Evolutionary conservation across 306 rosid genomes (phyloP), one percentile per base, ranked within the genome.

Genomic region (Sindora glabra): DNA sequence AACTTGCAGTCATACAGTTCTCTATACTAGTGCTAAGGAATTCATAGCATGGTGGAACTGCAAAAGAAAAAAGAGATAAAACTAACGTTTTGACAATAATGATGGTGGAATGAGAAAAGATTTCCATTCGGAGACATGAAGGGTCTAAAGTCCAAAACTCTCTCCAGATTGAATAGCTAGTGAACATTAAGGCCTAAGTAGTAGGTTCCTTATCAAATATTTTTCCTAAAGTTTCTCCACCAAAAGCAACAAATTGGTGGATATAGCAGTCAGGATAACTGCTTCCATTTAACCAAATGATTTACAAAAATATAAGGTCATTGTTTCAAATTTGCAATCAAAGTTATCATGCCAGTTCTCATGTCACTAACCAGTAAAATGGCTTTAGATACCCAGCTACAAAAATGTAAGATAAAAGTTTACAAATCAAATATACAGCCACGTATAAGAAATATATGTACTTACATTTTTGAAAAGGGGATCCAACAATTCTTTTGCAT

Each of bases 381-480:
- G 19, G 17, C 42, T 26, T n/a, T 44, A 29, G 52, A 44, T 45
- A n/a, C n/a, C n/a, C n/a, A n/a, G n/a, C n/a, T n/a, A n/a, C n/a
- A n/a, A n/a, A n/a, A n/a, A n/a, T n/a, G 16, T 38, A 51, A 66
- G 48, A 18, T 15, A 25, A 30, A 25, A 38, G 19, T 54, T 62
- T 17, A 26, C n/a, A 66, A 45, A 34, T 53, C 34, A 34, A 65
- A 52, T 23, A 40, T 10, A 42, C 38, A 44, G 8, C 3, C n/a
- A 51, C 41, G 11, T 47, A 49, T 24, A 10, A 22, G 8, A 56
- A 39, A 47, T 15, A 59, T 12, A 23, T 40, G 41, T 32, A 59
- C 95, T 73, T 65, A 91, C 97, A 74, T 79, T 83, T 65, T 44
- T 85, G 82, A 87, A 87, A 66, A 87, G 89, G 32, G 96, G 88